Base-by-base conservation (phyloP, 2,329 filamentous ascomycete genomes). In the Nemania bipapillata region DNA sequence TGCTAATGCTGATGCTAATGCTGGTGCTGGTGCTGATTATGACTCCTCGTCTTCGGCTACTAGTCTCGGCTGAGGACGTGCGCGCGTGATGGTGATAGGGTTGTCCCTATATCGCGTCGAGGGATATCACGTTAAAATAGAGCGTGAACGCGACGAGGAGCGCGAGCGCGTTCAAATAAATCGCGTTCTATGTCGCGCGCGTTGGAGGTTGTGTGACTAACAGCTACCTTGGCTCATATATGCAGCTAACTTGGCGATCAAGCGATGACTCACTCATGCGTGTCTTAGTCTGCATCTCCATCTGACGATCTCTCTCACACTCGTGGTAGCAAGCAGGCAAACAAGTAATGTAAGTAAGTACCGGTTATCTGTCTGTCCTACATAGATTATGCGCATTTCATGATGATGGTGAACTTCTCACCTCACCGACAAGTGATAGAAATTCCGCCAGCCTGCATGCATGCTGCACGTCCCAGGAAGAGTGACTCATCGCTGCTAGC, bases 381-480 rank as follows among this genome's bases (percentile, higher is more conserved):
- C n/a, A n/a, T n/a, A 32, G 4, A 32, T 32, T 32, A 32, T 32
- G 30, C 30, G n/a, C n/a, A n/a, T n/a, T n/a, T n/a, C 30, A 9
- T 32, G 30, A 32, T 9, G 4, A 32, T 32, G 30, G 30, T 32
- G 30, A 32, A 9, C 30, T 32, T 32, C 66, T 65, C 58, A n/a
- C n/a, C 42, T 69, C 66, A 66, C 58, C 68, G 62, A 63, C 57
- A 66, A 66, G 62, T 56, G 65, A 9, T 59, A 20, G 7, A 4
- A 63, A 65, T 30, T 57, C 47, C 64, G 54, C 65, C 56, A 54
- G 50, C 54, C n/a, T 60, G 68, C 66, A 70, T 69, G 66, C 61
- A 35, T 32, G 35, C 63, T 71, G 66, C 69, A 54, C 50, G 53
- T 64, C n/a, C 73, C 52, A 53, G 74, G 74, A 74, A 72, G 49